Percentiles rank a stretch among this genome's conserved stretches.
Evolutionary conservation across 106 monocot species (phyloP).

Genomic region (Platanthera zijinensis): DNA sequence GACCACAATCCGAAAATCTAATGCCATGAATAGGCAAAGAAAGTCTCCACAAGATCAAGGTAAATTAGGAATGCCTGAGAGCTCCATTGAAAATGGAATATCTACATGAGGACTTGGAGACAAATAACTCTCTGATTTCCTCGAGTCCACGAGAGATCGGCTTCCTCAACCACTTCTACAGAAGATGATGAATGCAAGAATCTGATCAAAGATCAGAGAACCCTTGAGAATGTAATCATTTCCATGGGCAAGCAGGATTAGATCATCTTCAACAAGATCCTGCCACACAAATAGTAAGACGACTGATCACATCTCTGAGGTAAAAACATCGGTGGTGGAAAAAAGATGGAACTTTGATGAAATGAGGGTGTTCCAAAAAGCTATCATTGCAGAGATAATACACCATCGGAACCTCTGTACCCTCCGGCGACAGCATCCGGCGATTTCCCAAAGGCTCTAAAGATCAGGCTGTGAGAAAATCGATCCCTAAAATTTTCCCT

Average conservation of each 20-base stretch:
- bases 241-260: constrained; percentile 39
- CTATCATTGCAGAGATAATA: constrained; percentile 50
- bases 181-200: constrained; percentile 12
- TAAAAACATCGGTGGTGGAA: constrained; percentile 43
- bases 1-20: too few species aligned
- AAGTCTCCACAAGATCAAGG: too few species aligned
- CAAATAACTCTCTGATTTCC: too few species aligned
- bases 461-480: too few species aligned
- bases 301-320: constrained; percentile 65
- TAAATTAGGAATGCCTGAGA: too few species aligned
- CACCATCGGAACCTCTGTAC: constrained; percentile 38
- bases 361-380: constrained; percentile 63
- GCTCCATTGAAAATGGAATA: too few species aligned
- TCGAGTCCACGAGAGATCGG: too few species aligned
- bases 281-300: constrained; percentile 78
- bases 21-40: too few species aligned
- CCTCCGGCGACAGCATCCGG: constrained; percentile 4
- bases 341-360: constrained; percentile 44
- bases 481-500: too few species aligned
- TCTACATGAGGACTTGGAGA: too few species aligned
- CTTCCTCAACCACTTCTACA: too few species aligned
- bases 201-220: constrained; percentile 51
- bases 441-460: background rate
- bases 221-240: constrained; percentile 83
- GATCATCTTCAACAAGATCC: constrained; percentile 71